These are phyloP conservation scores for Phytophthora pseudosyringae DNA, from an alignment of 352 stramenopile genomes.

Conservation along the genomic window DNA sequence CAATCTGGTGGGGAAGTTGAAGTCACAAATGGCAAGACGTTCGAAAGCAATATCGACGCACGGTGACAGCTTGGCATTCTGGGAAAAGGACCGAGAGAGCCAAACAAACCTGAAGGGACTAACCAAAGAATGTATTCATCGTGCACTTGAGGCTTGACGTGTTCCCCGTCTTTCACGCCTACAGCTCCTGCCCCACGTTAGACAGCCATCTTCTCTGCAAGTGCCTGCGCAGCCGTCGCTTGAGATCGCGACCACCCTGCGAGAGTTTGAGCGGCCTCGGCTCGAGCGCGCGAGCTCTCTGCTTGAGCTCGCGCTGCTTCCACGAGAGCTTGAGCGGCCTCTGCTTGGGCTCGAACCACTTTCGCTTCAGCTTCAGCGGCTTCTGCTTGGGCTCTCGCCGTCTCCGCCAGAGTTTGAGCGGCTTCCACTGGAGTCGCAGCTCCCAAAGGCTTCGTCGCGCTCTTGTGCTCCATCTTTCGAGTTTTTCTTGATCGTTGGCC, in stretches of 20 bases:
- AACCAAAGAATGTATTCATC: not conserved
- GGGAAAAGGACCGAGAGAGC: no score
- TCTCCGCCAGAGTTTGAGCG: conserved; percentile 22
- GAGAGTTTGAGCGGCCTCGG: conserved; percentile 21
- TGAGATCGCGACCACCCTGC: conserved; percentile 24
- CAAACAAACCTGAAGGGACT: no score
- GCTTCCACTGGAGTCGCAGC: conserved; percentile 15
- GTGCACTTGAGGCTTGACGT: not conserved
- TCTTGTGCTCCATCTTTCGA: conserved; percentile 1
- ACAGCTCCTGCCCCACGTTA: not conserved
- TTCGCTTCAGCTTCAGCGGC: conserved; percentile 29
- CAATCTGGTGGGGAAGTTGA: no score
- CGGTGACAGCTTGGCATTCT: no score
- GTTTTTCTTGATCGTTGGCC: not conserved
- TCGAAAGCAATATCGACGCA: no score
- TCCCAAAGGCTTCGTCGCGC: conserved; percentile 6
- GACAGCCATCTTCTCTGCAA: conserved; percentile 20
- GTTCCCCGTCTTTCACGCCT: not conserved
- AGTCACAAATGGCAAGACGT: no score
- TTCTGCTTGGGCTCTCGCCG: conserved; percentile 30
- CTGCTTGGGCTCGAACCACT: conserved; percentile 33
- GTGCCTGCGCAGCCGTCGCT: conserved; percentile 15
- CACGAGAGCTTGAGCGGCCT: conserved; percentile 25
- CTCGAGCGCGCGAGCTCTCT: conserved; percentile 24
- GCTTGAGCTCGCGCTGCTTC: conserved; percentile 31